phyloP scores from a whole-genome alignment of 352 stramenopile genomes.

The Globisporangium nunn region DNA sequence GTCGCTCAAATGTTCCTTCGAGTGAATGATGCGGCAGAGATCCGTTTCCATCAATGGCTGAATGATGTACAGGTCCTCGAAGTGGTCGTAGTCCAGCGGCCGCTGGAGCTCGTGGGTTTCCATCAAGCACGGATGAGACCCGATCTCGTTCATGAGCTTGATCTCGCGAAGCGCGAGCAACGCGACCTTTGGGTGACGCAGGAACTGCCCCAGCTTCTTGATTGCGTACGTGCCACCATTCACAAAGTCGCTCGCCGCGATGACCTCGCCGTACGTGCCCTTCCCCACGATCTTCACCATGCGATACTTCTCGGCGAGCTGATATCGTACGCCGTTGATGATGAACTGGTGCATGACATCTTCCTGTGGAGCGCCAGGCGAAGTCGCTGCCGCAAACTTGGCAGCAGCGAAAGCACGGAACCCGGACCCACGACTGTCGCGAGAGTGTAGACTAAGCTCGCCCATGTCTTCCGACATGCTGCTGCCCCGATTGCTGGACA shows the following conservation, averaged over 20 bases:
- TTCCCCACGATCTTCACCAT: slow-evolving; percentile 88
- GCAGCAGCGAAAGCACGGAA: slow-evolving; percentile 39
- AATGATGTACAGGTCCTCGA: slow-evolving; percentile 97
- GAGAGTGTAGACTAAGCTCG: slow-evolving; percentile 8
- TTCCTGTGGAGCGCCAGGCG: slow-evolving; percentile 18
- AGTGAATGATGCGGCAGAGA: slow-evolving; percentile 86
- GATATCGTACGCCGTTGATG: slow-evolving; percentile 83
- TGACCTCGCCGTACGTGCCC: slow-evolving; percentile 88
- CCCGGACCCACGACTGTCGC: slow-evolving; percentile 11
- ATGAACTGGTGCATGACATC: slow-evolving; percentile 87
- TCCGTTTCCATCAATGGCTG: slow-evolving; percentile 98
- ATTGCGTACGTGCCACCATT: slow-evolving; percentile 83
- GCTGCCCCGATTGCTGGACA: slow-evolving; percentile 23
- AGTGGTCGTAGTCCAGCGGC: slow-evolving; percentile 81
- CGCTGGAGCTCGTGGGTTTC: slow-evolving; percentile 78
- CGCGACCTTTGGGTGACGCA: slow-evolving; percentile 80
- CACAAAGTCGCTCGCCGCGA: slow-evolving; percentile 82
- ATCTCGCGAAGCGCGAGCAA: slow-evolving; percentile 82
- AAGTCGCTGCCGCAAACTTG: slow-evolving; percentile 13
- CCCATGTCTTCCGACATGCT: slow-evolving; percentile 21
- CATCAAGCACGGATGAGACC: slow-evolving; percentile 71
- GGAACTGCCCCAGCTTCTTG: slow-evolving; percentile 84
- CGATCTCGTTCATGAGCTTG: slow-evolving; percentile 84
- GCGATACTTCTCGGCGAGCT: slow-evolving; percentile 80
- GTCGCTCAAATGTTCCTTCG: slow-evolving; percentile 85